A percentile compares a stretch with the other conserved stretches of the same genome.
Conservation (phyloP, 306 rosid genomes). For the Quercus ilex region DNA sequence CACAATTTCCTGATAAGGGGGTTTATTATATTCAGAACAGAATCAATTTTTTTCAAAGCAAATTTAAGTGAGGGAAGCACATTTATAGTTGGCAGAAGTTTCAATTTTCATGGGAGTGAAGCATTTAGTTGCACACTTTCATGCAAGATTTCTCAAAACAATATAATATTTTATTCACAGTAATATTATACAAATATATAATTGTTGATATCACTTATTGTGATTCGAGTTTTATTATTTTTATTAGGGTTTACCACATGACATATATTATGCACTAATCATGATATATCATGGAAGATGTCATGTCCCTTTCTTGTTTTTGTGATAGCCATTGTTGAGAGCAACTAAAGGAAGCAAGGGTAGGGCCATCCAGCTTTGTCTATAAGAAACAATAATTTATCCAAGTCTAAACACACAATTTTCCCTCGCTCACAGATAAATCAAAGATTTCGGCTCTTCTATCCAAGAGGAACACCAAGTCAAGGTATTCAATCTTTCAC, state of each 20-base stretch:
- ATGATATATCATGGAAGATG: too few species aligned
- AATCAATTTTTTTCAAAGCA: not conserved
- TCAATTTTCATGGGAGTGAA: not conserved
- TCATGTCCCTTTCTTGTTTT: too few species aligned
- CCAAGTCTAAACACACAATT: not conserved
- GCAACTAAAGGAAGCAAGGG: not conserved
- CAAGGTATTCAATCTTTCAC: not conserved
- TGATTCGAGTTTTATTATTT: too few species aligned
- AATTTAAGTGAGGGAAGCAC: not conserved
- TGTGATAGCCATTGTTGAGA: not conserved
- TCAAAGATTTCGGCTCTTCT: not conserved
- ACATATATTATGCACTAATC: too few species aligned
- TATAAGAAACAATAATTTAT: not conserved
- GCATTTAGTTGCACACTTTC: not conserved
- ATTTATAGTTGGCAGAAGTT: not conserved
- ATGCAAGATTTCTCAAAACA: not conserved
- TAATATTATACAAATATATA: not conserved
- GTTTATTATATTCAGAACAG: not conserved
- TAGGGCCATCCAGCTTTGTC: constrained; percentile 7
- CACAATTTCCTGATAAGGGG: too few species aligned
- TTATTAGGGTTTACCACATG: too few species aligned
- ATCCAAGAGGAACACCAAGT: not conserved
- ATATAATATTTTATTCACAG: not conserved
- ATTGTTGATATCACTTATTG: too few species aligned
- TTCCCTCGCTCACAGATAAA: not conserved